These are phyloP conservation scores for Pythium scleroteichum DNA, from an alignment of 352 stramenopile species.

Conservation along the genomic window DNA sequence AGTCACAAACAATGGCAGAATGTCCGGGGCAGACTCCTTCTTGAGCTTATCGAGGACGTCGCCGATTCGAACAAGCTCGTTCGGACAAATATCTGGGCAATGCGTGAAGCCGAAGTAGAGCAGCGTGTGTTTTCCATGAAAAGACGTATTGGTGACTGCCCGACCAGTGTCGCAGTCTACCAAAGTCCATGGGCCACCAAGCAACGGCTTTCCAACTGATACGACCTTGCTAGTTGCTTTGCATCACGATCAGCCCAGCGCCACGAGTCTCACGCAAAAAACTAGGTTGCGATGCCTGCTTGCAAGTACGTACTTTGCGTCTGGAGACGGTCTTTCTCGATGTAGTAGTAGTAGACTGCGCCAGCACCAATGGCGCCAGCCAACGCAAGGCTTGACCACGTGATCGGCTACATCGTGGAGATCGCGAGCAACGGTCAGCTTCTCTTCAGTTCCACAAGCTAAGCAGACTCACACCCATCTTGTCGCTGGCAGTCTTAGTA, in stretches of 20 bases:
- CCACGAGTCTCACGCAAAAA: constrained; percentile 6
- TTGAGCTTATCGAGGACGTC: constrained; percentile 93
- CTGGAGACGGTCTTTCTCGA: constrained; percentile 87
- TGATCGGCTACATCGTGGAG: constrained; percentile 58
- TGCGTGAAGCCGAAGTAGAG: constrained; percentile 99
- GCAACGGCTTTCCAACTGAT: constrained; percentile 88
- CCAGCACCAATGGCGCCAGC: constrained; percentile 68
- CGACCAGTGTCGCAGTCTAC: constrained; percentile 88
- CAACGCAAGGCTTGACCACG: constrained; percentile 82
- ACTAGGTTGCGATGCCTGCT: too few relatives aligned
- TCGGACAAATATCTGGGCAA: constrained; percentile 99
- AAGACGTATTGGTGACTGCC: constrained; percentile 91
- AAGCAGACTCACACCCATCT: constrained; percentile 56
- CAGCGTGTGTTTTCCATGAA: constrained; percentile 93
- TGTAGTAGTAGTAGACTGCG: constrained; percentile 88
- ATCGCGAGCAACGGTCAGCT: background rate
- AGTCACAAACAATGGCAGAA: constrained; percentile 96
- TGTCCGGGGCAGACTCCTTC: constrained; percentile 56
- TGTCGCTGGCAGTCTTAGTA: constrained; percentile 41
- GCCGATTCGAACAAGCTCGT: constrained; percentile 98
- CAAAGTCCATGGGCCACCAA: constrained; percentile 93
- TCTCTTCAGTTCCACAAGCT: background rate
- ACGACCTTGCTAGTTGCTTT: constrained; percentile 84
- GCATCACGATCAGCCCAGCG: background rate
- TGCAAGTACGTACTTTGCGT: constrained; percentile 83